These are phyloP conservation scores for Peronospora belbahrii DNA, from an alignment of 352 stramenopile species.

Conservation along the genomic window DNA sequence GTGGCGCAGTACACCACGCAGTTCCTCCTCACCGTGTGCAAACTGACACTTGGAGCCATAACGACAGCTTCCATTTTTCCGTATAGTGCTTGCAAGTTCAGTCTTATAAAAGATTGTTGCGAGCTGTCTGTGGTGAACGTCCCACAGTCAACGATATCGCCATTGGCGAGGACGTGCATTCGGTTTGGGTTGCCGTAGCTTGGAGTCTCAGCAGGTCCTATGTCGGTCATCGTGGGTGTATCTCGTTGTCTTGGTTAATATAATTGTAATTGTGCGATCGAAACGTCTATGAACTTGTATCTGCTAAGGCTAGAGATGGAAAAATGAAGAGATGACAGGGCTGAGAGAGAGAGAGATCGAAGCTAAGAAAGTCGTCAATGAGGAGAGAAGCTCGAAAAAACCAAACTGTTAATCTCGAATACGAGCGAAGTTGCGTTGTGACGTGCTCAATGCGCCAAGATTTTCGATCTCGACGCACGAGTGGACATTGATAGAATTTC, in stretches of 20 bases:
- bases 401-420: slow-evolving; percentile 11
- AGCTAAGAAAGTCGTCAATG: slow-evolving; percentile 6
- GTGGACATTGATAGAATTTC: slow-evolving; percentile 30
- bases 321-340: slow-evolving; percentile 15
- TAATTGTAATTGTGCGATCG: neutral
- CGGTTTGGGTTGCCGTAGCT: slow-evolving; percentile 42
- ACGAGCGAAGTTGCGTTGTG: slow-evolving; percentile 36
- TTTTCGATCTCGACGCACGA: slow-evolving; percentile 7
- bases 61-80: slow-evolving; percentile 76
- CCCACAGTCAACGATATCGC: slow-evolving; percentile 81
- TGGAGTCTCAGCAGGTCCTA: slow-evolving; percentile 23
- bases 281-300: slow-evolving; percentile 16
- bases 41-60: slow-evolving; percentile 89
- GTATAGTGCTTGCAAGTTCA: slow-evolving; percentile 88
- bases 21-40: slow-evolving; percentile 77
- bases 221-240: slow-evolving; percentile 29
- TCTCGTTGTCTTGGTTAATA: slow-evolving; percentile 11
- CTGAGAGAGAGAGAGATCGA: slow-evolving; percentile 2
- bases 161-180: slow-evolving; percentile 80
- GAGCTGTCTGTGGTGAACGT: slow-evolving; percentile 59
- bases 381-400: neutral
- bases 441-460: slow-evolving; percentile 4
- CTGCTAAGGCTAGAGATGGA: slow-evolving; percentile 1
- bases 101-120: slow-evolving; percentile 90
- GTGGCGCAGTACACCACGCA: slow-evolving; percentile 80